Base-by-base conservation (phyloP, 371 early-diverging fungal genomes). In the Mucor ambiguus region DNA sequence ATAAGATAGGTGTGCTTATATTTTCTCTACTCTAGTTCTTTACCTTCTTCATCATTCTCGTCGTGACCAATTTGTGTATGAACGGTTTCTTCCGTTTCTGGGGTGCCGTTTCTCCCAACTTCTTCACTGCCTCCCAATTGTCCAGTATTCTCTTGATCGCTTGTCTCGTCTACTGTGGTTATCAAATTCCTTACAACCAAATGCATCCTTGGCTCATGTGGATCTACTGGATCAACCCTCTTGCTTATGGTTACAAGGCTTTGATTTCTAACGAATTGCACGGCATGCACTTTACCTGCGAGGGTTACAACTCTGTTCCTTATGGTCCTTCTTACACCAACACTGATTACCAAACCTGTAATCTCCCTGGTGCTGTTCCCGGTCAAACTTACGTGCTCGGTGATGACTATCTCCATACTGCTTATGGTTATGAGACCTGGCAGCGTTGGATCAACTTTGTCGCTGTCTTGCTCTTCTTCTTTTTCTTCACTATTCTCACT, bases 201-300 rank as follows among this genome's bases (percentile, higher is more conserved):
- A 90, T 92, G 90, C 85, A 90, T 63, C 89, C 87, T 29, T 90
- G 89, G 87, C 81, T 92, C 28, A 75, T 82, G 58, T 90, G 90
- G 90, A 84, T 90, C 33, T 87, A 84, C 72, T 90, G 87, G 85
- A 84, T 89, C 60, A 88, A 85, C 44, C 88, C 92, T 26, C 75
- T 92, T 46, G 86, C 88, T 3, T 90, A 90, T 63, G 87, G 89
- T 10, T 85, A 84, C 70, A 80, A 85, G 67, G 87, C 89, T 8
- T 76, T 92, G 52, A 66, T 89, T 48, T 81, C 84, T 14, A 92
- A 90, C 74, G 92, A 92, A 73, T 84, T 87, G 72, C 72, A 68
- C 18, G 79, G 81, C 22, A 69, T 81, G 54, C 24, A 76, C 11
- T 75, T 69, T 48, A 41, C 77, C 49, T 75, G 78, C 49, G 69